Evolutionary conservation across 495 filamentous ascomycete species (phyloP), one percentile per base, ranked within the genome.

Genomic region (Neurospora sublineolata): DNA sequence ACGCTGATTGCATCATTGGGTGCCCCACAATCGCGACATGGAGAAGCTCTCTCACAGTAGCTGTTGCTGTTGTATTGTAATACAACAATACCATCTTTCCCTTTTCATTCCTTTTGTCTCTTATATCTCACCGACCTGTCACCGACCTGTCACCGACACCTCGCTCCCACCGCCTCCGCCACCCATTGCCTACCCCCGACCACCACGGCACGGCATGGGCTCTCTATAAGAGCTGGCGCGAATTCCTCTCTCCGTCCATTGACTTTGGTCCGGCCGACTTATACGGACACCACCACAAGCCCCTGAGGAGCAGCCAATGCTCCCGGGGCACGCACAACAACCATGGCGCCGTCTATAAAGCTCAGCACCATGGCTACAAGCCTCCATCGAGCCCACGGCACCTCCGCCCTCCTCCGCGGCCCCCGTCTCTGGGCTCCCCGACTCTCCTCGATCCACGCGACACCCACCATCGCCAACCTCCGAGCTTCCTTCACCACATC

Each of bases 1-100:
- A 60, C 11, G 27, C 52, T 33, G 14, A 60, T 78, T 79, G 77
- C 77, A 79, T 79, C 76, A 79, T 79, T 67, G 37, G 37, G 23
- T 16, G 37, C 46, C 68, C 68, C 72, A 60, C 52, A 60, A 60
- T 60, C 52, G 52, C 52, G 52, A 60, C 52, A 33, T 60, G 11
- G 52, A 9, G 27, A 60, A 60, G 52, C 52, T 60, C 52, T 46
- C n/a, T n/a, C n/a, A n/a, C n/a, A n/a, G 30, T 33, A 4, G 8
- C 7, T 16, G 11, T 14, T 16, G 52, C 9, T 60, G 52, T 60
- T 30, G 52, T 23, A 8, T n/a, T n/a, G n/a, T n/a, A n/a, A n/a
- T 52, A 4, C 27, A 2, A 52, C 44, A 52, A 23, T 52, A 23
- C 44, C 44, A 52, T 52, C 10, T 60, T 33, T 16, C 23, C 23